Conservation (phyloP, 371 early-diverging fungal species). For the Mortierella sp. region DNA sequence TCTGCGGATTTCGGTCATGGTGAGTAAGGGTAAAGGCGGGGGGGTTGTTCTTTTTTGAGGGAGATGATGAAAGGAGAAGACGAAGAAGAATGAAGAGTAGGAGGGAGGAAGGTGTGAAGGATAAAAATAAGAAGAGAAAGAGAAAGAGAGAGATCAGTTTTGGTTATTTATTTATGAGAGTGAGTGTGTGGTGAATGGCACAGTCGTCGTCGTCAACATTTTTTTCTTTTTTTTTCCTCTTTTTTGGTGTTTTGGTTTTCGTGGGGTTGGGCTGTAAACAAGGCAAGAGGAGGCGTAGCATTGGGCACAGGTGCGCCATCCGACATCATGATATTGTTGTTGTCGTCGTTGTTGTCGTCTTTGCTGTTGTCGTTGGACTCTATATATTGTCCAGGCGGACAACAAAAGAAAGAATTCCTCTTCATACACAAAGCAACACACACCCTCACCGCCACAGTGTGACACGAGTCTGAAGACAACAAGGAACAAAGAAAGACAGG, state of each 20-base stretch:
- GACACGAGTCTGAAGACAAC: not conserved
- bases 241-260: slow-evolving; percentile 11
- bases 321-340: too few species aligned
- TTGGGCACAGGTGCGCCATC: not conserved
- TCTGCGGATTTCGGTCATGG: slow-evolving; percentile 89
- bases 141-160: not conserved
- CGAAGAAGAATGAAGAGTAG: too few species aligned
- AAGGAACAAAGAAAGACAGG: not conserved
- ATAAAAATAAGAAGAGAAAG: not conserved
- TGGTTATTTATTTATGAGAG: not conserved
- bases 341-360: not conserved
- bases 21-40: not conserved
- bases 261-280: not conserved
- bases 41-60: not conserved
- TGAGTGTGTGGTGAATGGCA: not conserved
- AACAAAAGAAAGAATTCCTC: not conserved
- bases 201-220: not conserved
- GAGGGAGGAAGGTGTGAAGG: not conserved
- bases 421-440: not conserved
- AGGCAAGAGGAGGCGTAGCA: not conserved
- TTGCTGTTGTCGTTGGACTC: not conserved
- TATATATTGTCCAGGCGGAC: slow-evolving; percentile 11
- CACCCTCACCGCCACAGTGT: not conserved
- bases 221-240: not conserved
- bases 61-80: not conserved